These are phyloP conservation scores for Starmerella potacharoeniae DNA, from an alignment of 805 yeast species.

Conservation along the genomic window DNA sequence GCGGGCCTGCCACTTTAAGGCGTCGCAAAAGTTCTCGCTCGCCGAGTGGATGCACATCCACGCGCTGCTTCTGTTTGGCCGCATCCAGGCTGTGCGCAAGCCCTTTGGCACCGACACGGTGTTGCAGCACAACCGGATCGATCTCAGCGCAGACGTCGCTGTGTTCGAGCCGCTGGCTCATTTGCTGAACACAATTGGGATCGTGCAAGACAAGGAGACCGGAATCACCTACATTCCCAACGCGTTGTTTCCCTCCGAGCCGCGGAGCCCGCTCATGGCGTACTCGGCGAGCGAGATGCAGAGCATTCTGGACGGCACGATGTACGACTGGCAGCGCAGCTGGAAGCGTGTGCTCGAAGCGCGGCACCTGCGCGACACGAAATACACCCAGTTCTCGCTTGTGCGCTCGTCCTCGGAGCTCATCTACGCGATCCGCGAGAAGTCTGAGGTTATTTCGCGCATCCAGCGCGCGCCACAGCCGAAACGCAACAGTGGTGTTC, in stretches of 20 bases:
- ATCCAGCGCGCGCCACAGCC: background rate
- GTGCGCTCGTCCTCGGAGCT: slow-evolving; percentile 16
- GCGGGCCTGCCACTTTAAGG: slow-evolving; percentile 14
- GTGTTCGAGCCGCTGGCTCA: slow-evolving; percentile 15
- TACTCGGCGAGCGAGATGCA: slow-evolving; percentile 9
- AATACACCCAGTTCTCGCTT: background rate
- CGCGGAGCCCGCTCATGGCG: background rate
- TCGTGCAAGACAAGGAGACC: slow-evolving; percentile 11
- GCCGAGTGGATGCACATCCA: slow-evolving; percentile 20
- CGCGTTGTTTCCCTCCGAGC: slow-evolving; percentile 9
- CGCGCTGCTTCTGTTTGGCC: slow-evolving; percentile 15
- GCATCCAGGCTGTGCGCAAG: slow-evolving; percentile 9
- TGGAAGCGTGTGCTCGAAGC: slow-evolving; percentile 16
- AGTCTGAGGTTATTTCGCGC: slow-evolving; percentile 5
- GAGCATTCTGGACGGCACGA: slow-evolving; percentile 14
- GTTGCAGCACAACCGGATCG: slow-evolving; percentile 10
- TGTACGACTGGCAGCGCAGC: slow-evolving; percentile 19
- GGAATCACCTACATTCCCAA: slow-evolving; percentile 13
- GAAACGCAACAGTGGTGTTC: background rate
- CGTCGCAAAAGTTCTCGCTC: slow-evolving; percentile 14
- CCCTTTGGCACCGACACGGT: background rate
- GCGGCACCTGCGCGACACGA: slow-evolving; percentile 7
- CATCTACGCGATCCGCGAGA: slow-evolving; percentile 8
- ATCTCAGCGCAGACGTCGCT: slow-evolving; percentile 1
- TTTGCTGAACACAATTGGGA: slow-evolving; percentile 11